phyloP scores from a whole-genome alignment of 352 stramenopile species.

The Phytopythium boreale region DNA sequence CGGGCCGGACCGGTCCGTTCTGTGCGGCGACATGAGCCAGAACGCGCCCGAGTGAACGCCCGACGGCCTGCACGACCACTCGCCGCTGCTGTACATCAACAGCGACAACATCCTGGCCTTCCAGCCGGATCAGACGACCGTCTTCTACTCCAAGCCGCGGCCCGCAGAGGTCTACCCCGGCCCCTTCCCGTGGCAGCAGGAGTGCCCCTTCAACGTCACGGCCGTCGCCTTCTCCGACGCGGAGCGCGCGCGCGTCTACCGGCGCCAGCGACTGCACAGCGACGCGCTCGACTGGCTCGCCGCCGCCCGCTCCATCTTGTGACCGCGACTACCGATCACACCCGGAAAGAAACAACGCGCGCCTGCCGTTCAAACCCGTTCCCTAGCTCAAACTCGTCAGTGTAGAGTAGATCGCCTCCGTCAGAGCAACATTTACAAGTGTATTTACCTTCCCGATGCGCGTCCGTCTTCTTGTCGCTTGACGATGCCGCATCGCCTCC shows the following conservation, averaged over 20 bases:
- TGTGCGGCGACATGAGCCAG: slow-evolving; percentile 47
- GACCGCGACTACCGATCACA: no score
- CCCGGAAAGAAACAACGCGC: no score
- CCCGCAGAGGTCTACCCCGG: slow-evolving; percentile 29
- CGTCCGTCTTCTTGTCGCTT: no score
- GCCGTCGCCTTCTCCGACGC: slow-evolving; percentile 17
- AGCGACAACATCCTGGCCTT: slow-evolving; percentile 38
- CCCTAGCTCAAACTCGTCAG: no score
- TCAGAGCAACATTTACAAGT: neutral
- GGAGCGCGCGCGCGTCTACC: slow-evolving; percentile 17
- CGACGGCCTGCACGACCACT: neutral
- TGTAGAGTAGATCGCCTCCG: neutral
- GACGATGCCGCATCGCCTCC: neutral
- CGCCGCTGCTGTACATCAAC: slow-evolving; percentile 40
- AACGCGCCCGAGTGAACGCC: slow-evolving; percentile 22
- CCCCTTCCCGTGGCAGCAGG: slow-evolving; percentile 33
- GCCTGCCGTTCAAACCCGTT: no score
- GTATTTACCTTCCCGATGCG: no score
- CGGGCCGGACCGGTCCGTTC: slow-evolving; percentile 10
- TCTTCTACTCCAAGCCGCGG: slow-evolving; percentile 25
- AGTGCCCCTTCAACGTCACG: slow-evolving; percentile 37
- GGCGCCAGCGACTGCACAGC: slow-evolving; percentile 24
- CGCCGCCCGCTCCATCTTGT: neutral
- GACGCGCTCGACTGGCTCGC: neutral
- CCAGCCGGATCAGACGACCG: slow-evolving; percentile 17